Conservation (phyloP, 257 asterid genomes). For the Phtheirospermum japonicum region DNA sequence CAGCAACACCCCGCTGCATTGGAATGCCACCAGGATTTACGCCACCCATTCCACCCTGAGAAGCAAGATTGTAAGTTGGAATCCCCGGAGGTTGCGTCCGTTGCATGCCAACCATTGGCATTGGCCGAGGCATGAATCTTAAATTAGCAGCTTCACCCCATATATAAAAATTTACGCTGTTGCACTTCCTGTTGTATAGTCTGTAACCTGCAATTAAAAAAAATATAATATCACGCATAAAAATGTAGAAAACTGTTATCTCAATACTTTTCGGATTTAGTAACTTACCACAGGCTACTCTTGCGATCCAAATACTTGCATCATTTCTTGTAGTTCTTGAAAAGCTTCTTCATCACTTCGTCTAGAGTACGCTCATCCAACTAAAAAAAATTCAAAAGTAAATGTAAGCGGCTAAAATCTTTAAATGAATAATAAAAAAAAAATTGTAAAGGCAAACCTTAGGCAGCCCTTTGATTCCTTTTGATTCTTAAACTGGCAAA, state of each 20-base stretch:
- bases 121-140: conserved; percentile 77
- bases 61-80: conserved; percentile 70
- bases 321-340: conserved; percentile 80
- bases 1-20: conserved; percentile 82
- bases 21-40: conserved; percentile 81
- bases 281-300: too few species aligned
- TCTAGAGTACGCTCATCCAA: conserved; percentile 72
- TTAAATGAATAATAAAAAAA: background rate
- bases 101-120: conserved; percentile 77
- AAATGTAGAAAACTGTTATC: too few species aligned
- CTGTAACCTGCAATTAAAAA: conserved; percentile 34
- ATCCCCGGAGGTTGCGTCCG: conserved; percentile 85
- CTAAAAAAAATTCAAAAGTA: too few species aligned
- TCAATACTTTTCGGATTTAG: too few species aligned
- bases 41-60: conserved; percentile 88
- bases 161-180: too few species aligned
- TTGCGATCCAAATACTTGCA: conserved; percentile 70
- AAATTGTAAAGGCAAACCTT: conserved; percentile 47
- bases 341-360: conserved; percentile 68
- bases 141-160: conserved; percentile 65
- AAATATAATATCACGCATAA: too few species aligned
- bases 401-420: too few species aligned
- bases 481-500: conserved; percentile 79
- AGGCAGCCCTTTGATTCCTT: conserved; percentile 85
- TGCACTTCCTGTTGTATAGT: conserved; percentile 47